A percentile compares a stretch with the other conserved stretches of the same genome.
Evolutionary conservation across 1,284 basidiomycete genomes (phyloP).

Genomic region (Entoloma clypeatum): DNA sequence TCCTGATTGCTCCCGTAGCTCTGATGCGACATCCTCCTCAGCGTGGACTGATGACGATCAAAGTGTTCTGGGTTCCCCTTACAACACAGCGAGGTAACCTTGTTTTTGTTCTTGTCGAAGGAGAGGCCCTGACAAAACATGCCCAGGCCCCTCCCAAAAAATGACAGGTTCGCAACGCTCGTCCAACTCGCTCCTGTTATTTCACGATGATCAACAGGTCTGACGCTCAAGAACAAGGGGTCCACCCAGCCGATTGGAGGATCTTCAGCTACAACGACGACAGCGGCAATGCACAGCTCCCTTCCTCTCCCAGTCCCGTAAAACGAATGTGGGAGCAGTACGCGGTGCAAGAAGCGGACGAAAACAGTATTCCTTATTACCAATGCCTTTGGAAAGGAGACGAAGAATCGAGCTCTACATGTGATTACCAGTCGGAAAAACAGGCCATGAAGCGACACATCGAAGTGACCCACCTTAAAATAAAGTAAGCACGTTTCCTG

Average conservation of each 20-base stretch:
- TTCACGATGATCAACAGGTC: too few relatives aligned
- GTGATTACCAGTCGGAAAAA: slow-evolving; percentile 18
- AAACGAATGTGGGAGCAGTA: slow-evolving; percentile 9
- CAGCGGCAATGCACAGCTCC: neutral
- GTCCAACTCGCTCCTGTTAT: too few relatives aligned
- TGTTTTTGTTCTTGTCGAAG: too few relatives aligned
- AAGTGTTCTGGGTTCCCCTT: too few relatives aligned
- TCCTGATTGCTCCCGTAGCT: too few relatives aligned
- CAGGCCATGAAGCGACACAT: slow-evolving; percentile 23
- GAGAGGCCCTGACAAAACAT: too few relatives aligned
- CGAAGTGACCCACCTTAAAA: slow-evolving; percentile 20
- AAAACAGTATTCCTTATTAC: neutral
- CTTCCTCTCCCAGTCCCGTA: neutral
- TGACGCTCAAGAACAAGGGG: too few relatives aligned
- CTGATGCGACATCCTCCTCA: too few relatives aligned
- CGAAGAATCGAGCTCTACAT: slow-evolving; percentile 4
- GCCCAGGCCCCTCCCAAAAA: too few relatives aligned
- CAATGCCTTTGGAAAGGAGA: slow-evolving; percentile 15
- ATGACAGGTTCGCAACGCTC: too few relatives aligned
- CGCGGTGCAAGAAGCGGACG: neutral
- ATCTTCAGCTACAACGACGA: neutral
- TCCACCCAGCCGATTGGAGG: neutral
- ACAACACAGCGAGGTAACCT: too few relatives aligned
- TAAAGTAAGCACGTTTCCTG: slow-evolving; percentile 11
- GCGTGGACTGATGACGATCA: too few relatives aligned